Evolutionary conservation across 148 eudicot species (phyloP), one percentile per base, ranked within the genome.

Genomic region (Fallopia convolvulus): DNA sequence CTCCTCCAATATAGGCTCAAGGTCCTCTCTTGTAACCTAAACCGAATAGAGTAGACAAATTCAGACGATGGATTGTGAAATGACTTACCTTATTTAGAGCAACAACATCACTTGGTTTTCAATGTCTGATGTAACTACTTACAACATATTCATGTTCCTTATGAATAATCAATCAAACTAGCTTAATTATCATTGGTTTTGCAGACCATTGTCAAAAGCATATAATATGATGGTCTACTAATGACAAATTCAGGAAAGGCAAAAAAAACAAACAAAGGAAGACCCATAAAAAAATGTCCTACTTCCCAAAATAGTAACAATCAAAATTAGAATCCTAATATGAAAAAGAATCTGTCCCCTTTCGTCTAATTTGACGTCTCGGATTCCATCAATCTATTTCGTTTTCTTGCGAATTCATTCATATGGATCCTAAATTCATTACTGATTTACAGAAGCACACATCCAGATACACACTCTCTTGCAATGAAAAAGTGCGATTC

Each of bases 1-100:
- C 83, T 90, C 90, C 23, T 53, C 76, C 40, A 95, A 79, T 82
- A 93, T 86, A 78, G 82, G 84, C 79, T 92, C 87, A 72, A 95
- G 87, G 80, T 95, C 99, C 76, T 85, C 90, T 63, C 77, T 70
- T 68, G 90, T 89, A 82, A 95, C 99, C 99, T 95, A 52, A 17
- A 30, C 44, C 60, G 6, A 26, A 48, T 49, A 15, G 42, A 17
- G 9, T 20, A 55, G 6, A 58, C 1, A 3, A 58, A 61, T 10
- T 30, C 39, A 68, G 33, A 68, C 1, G 46, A 36, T 3, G 42
- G 36, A 68, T 68, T 33, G 13, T 68, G 46, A 68, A 68, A 14
- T 68, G 70, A 65, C 70, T 32, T 32, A 2, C 18, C 70, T 30
- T 26, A 63, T 30, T 30, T 36, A 33, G 21, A 36, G 17, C 42